Evolutionary conservation across 805 yeast genomes (phyloP).

Genomic region (Zygotorulaspora chibaensis): DNA sequence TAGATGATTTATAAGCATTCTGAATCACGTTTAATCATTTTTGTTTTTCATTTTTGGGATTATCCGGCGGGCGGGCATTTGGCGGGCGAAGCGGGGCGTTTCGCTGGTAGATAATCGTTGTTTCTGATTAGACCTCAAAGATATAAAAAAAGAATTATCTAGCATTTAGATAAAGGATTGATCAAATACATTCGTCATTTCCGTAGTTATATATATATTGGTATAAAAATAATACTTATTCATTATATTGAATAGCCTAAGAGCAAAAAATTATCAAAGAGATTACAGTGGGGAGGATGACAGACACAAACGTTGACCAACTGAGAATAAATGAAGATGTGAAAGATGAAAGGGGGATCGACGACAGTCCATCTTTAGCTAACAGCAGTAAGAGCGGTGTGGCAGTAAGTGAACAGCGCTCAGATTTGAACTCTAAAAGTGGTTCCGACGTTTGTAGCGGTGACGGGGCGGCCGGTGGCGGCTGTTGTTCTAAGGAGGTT

Average conservation of each 20-base stretch:
- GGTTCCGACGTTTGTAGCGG: slow-evolving; percentile 1
- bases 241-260: not conserved
- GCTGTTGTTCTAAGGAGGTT: slow-evolving; percentile 1
- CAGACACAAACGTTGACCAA: not conserved
- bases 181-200: no score
- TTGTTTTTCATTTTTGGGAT: no score
- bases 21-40: no score
- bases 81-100: not conserved
- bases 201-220: no score
- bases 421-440: not conserved
- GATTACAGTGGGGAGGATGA: not conserved
- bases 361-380: not conserved
- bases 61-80: no score
- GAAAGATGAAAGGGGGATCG: not conserved
- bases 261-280: not conserved
- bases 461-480: slow-evolving; percentile 5
- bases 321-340: not conserved
- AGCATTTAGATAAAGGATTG: not conserved
- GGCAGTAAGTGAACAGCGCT: not conserved
- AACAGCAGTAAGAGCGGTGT: not conserved
- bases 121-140: slow-evolving; percentile 1
- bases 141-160: not conserved
- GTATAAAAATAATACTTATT: no score
- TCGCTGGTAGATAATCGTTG: not conserved
- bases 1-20: slow-evolving; percentile 60